Base-by-base conservation (phyloP, 2,329 filamentous ascomycete genomes). In the Colletotrichum salicis region DNA sequence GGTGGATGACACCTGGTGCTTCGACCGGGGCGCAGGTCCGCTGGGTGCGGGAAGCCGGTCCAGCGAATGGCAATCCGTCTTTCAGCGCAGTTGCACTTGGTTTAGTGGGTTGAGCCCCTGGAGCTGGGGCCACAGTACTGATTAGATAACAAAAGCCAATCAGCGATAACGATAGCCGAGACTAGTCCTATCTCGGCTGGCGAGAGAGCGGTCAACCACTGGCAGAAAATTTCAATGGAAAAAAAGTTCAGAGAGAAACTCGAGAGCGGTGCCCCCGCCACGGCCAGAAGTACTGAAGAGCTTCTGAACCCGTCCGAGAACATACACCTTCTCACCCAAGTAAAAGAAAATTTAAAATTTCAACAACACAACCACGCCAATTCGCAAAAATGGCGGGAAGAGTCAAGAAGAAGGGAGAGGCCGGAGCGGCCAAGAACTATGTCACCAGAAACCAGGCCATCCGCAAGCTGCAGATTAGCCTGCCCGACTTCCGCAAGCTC, bases 371-470 rank as follows among this genome's bases (percentile, higher is more conserved):
- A 70, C 71, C 48, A 58, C 61, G 24, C 31, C 45, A 54, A 65
- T 70, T 71, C 67, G 51, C 73, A 69, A 74, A 73, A 66, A 89
- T 97, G 94, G 41, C 41, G 90, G 86, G 67, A 91, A 91, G 79
- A 92, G 41, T 95, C 78, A 97, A 96, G 91, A 97, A 94, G 89
- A 98, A 96, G 86, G 95, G 95, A 80, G 91, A 93, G 82, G 88
- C 95, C 81, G 96, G 96, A 82, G 93, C 94, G 83, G 95, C 95
- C 86, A 97, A 96, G 86, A 99, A 99, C 89, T 99, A 96, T 87
- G 95, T 99, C 78, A 99, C 96, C 70, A 90, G 96, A 82, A 98
- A 96, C 54, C 95, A 98, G 86, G 96, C 96, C 57, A 94, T 99
- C 78, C 94, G 95, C 83, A 99, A 98, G 86, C 92, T 99, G 74